These are phyloP conservation scores for Aspergillus niger DNA, from an alignment of 2,329 filamentous ascomycete species.

Conservation along the genomic window DNA sequence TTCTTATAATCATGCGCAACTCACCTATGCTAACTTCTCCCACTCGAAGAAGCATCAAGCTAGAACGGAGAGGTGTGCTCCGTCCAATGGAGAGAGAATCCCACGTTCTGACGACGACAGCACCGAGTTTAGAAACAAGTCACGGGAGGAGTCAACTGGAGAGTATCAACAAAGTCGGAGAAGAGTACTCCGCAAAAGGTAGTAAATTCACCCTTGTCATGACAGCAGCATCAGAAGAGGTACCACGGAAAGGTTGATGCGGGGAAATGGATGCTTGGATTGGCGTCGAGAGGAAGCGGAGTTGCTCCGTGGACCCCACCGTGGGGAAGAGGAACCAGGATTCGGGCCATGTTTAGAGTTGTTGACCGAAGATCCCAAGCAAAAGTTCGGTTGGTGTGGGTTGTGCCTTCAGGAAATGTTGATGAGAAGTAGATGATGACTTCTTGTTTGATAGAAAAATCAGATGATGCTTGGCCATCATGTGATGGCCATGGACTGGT, in stretches of 20 bases:
- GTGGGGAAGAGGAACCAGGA: too few relatives aligned
- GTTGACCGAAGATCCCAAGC: not conserved
- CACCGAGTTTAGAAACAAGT: too few relatives aligned
- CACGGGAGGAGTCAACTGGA: too few relatives aligned
- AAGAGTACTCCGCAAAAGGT: too few relatives aligned
- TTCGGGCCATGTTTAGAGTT: not conserved
- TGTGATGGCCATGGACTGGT: not conserved
- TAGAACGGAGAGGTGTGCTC: slow-evolving; percentile 11
- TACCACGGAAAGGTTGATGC: not conserved
- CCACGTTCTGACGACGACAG: not conserved
- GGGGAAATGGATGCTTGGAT: slow-evolving; percentile 1
- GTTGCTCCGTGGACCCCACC: not conserved
- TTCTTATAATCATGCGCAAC: not conserved
- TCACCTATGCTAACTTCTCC: not conserved
- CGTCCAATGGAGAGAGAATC: not conserved
- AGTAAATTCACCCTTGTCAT: too few relatives aligned
- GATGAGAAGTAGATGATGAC: not conserved
- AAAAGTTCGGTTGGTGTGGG: not conserved
- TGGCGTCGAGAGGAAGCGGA: not conserved
- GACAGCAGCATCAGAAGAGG: too few relatives aligned
- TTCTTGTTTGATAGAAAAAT: not conserved
- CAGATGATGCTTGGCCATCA: not conserved
- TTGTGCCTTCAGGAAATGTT: not conserved
- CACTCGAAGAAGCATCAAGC: not conserved
- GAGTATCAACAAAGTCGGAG: too few relatives aligned